Base-by-base conservation (phyloP, 805 yeast species). In the Nakazawaea wickerhamii region DNA sequence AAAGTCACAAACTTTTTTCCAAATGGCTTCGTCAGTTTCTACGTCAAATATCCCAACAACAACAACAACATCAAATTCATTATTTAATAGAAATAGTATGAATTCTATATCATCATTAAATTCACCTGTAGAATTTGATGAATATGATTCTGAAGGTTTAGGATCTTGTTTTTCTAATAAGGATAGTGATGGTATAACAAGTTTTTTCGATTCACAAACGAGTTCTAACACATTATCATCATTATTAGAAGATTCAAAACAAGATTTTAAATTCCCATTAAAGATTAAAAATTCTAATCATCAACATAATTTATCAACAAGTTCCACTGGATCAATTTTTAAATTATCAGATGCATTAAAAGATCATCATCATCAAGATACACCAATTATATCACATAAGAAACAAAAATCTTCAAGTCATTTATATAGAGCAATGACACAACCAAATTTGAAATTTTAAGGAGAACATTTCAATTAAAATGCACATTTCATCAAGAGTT, bases 341-440 rank as follows among this genome's bases (percentile, higher is more conserved):
- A 46, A 49, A 26, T 48, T 54, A 37, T 39, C 52, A 11, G 52
- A 44, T 30, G 47, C 50, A 21, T 32, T 50, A 20, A 51, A 52
- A 40, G 55, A 50, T 38, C 63, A 60, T 47, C 45, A 49, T 18
- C 63, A 60, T 47, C 45, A 49, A 15, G 64, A 60, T 46, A 60
- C 64, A 20, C 64, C 64, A 22, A 54, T 57, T 8, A 36, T 49
- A 25, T 7, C 28, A 15, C 45, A 43, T 25, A 38, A 52, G 56
- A 46, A 48, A 48, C 42, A 47, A 19, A 41, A 40, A 28, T 41
- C 44, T 11, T 36, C 40, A 13, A 28, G 34, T 11, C 25, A 32
- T 32, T 32, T 39, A 25, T 39, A 31, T 17, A n/a, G 38, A 30
- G 27, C 43, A 14, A 18, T 26, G 19, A 40, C 43, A 5, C 43